phyloP scores from a whole-genome alignment of 257 asterid genomes.

The Linaria vulgaris region DNA sequence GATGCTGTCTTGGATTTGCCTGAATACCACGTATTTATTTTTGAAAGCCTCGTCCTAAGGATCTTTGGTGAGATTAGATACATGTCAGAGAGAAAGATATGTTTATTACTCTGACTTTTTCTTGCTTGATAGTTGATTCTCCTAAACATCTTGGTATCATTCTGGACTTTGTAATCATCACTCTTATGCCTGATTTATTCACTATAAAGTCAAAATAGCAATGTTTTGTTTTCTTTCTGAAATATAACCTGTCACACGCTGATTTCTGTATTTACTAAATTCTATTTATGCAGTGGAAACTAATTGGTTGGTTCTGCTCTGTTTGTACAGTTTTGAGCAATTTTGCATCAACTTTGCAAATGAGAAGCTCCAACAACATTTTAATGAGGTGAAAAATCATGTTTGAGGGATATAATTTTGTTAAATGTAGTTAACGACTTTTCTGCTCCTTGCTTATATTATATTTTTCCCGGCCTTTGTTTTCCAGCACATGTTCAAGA shows the following conservation, averaged over 20 bases:
- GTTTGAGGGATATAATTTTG: slow-evolving; percentile 24
- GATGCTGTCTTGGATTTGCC: background rate
- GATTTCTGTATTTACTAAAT: background rate
- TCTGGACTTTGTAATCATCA: slow-evolving; percentile 14
- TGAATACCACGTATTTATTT: slow-evolving; percentile 13
- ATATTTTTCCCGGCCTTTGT: slow-evolving; percentile 24
- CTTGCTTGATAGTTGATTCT: slow-evolving; percentile 10
- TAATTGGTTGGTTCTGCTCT: slow-evolving; percentile 23
- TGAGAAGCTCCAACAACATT: slow-evolving; percentile 99
- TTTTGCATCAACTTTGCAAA: slow-evolving; percentile 98
- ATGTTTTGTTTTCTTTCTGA: slow-evolving; percentile 14
- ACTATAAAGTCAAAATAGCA: slow-evolving; percentile 6
- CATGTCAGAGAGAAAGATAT: background rate
- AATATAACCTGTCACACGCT: background rate
- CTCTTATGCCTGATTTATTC: background rate
- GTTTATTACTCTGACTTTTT: background rate
- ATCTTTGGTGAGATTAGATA: slow-evolving; percentile 2
- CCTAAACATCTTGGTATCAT: slow-evolving; percentile 3
- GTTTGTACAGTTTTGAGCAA: slow-evolving; percentile 83
- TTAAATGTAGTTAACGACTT: slow-evolving; percentile 21
- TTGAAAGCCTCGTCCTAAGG: slow-evolving; percentile 1
- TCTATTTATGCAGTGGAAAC: slow-evolving; percentile 16
- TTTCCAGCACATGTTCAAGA: slow-evolving; percentile 96
- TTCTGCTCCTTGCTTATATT: slow-evolving; percentile 18
- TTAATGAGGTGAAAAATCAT: slow-evolving; percentile 75